Evolutionary conservation across 2,329 filamentous ascomycete genomes (phyloP).

Genomic region (Grosmannia huntii): DNA sequence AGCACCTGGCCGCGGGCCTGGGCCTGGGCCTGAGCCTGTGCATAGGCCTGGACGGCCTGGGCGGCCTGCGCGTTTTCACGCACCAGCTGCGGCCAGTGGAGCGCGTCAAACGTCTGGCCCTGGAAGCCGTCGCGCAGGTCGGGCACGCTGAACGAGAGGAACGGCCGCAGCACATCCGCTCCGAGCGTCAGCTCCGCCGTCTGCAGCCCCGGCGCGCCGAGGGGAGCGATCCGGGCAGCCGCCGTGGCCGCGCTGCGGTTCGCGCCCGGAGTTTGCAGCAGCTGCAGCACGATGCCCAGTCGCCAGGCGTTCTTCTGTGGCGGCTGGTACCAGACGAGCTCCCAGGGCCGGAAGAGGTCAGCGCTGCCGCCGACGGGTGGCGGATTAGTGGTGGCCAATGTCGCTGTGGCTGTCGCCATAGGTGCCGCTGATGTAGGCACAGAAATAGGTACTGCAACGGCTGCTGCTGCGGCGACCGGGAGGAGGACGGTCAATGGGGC

Average conservation of each 20-base stretch:
- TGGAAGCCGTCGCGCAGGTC: constrained; percentile 14
- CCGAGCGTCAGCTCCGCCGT: constrained; percentile 12
- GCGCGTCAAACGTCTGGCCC: constrained; percentile 15
- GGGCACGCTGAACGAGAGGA: constrained; percentile 25
- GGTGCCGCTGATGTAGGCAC: background rate
- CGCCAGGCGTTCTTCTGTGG: constrained; percentile 20
- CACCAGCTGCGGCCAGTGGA: constrained; percentile 18
- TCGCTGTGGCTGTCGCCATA: background rate
- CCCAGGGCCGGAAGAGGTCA: constrained; percentile 19
- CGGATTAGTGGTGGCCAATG: background rate
- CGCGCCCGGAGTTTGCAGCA: background rate
- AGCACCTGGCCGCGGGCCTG: constrained; percentile 5
- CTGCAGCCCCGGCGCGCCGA: constrained; percentile 16
- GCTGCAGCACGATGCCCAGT: constrained; percentile 19
- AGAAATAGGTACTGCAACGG: background rate
- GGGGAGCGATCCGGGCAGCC: constrained; percentile 17
- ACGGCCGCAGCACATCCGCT: constrained; percentile 20
- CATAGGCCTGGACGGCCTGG: background rate
- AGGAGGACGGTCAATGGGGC: background rate
- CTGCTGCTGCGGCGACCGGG: background rate
- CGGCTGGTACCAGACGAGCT: constrained; percentile 23
- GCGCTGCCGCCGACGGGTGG: constrained; percentile 2
- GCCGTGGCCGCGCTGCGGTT: constrained; percentile 8
- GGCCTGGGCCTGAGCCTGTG: constrained; percentile 8
- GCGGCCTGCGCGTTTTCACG: background rate